Conservation (phyloP, 345 rosid genomes). For the Boechera retrofracta region DNA sequence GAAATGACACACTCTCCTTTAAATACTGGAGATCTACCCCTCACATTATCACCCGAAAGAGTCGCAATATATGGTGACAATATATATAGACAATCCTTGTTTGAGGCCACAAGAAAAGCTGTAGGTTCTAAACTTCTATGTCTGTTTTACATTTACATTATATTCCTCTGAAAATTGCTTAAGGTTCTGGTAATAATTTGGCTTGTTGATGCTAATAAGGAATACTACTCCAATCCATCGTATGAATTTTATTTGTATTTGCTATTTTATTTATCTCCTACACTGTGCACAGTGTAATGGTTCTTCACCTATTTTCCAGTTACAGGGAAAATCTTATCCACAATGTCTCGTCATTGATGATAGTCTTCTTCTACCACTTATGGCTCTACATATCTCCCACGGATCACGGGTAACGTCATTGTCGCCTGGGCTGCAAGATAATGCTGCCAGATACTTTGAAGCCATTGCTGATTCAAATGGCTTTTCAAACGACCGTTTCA, state of each 20-base stretch:
- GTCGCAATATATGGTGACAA: conserved; percentile 77
- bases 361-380: conserved; percentile 69
- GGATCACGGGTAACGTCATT: conserved; percentile 60
- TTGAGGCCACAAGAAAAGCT: conserved; percentile 59
- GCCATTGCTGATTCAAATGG: conserved; percentile 68
- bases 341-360: conserved; percentile 82
- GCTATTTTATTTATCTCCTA: not conserved
- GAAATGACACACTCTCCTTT: conserved; percentile 41
- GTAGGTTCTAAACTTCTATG: conserved; percentile 58
- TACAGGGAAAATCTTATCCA: conserved; percentile 62
- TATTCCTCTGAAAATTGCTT: conserved; percentile 9
- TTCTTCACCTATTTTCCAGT: conserved; percentile 54
- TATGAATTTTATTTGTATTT: too few relatives aligned
- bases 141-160: conserved; percentile 22
- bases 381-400: conserved; percentile 59
- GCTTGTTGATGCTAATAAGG: conserved; percentile 15
- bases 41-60: conserved; percentile 73
- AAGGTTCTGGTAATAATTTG: conserved; percentile 12
- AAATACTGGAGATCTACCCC: conserved; percentile 54
- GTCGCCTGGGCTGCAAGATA: conserved; percentile 76
- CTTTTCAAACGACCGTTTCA: conserved; percentile 58
- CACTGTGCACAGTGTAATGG: conserved; percentile 6
- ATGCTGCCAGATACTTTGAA: conserved; percentile 64
- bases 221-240: not conserved
- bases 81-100: conserved; percentile 66